These are phyloP conservation scores for Phytophthora pseudosyringae DNA, from an alignment of 352 stramenopile genomes.

Conservation along the genomic window DNA sequence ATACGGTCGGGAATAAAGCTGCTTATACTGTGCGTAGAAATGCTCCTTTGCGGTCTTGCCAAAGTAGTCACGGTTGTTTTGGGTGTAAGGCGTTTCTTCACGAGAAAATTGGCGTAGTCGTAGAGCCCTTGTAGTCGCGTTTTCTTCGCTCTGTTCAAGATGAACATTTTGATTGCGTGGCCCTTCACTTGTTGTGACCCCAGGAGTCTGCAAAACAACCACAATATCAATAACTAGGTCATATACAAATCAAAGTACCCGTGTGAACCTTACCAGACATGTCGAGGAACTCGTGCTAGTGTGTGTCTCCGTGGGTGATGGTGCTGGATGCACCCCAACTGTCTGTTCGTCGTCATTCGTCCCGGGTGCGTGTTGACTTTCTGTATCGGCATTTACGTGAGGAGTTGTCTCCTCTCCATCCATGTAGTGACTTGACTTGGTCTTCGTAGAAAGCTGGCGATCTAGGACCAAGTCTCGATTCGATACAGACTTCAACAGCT, in stretches of 20 bases:
- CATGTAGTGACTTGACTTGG: conserved; percentile 4
- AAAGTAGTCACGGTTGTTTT: conserved; percentile 67
- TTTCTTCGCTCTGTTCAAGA: conserved; percentile 8
- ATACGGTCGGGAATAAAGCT: conserved; percentile 70
- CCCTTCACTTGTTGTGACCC: background rate
- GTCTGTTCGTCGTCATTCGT: background rate
- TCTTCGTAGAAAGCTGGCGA: conserved; percentile 7
- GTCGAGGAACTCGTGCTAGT: background rate
- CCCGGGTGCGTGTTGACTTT: background rate
- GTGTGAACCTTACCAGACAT: conserved; percentile 12
- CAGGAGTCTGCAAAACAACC: conserved; percentile 17
- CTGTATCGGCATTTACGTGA: conserved; percentile 5
- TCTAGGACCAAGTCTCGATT: conserved; percentile 19
- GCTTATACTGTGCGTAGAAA: conserved; percentile 72
- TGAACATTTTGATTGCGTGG: background rate
- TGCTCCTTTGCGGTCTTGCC: conserved; percentile 52
- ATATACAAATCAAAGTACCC: background rate
- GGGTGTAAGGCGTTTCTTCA: conserved; percentile 49
- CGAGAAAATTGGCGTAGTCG: conserved; percentile 38
- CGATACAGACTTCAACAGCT: conserved; percentile 26
- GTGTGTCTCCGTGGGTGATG: background rate
- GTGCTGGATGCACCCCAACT: background rate
- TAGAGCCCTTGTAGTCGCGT: conserved; percentile 29
- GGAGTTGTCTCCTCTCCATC: conserved; percentile 6
- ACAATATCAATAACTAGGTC: background rate